phyloP scores from a whole-genome alignment of 768 basidiomycete genomes.

The Mycena crocata region DNA sequence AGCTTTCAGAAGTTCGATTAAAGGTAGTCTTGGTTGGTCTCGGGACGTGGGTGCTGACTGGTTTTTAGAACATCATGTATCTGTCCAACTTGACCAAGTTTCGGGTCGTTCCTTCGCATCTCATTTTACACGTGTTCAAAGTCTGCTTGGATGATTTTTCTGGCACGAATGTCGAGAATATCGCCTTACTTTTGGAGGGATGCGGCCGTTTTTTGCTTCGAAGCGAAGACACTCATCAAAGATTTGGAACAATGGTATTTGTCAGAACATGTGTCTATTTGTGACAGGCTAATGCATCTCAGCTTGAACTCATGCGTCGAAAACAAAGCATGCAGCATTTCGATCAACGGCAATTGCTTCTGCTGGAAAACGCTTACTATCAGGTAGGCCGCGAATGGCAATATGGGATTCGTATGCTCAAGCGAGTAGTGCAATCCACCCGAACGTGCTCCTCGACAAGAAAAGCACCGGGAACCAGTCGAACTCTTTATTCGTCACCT shows the following conservation, averaged over 20 bases:
- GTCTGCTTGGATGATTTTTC: constrained; percentile 96
- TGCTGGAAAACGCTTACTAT: constrained; percentile 98
- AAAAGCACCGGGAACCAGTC: constrained; percentile 86
- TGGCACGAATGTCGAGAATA: constrained; percentile 92
- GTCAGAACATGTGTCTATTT: neutral
- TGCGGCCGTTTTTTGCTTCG: constrained; percentile 94
- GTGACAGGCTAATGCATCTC: constrained; percentile 7
- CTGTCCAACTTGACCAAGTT: constrained; percentile 97
- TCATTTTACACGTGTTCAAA: constrained; percentile 96
- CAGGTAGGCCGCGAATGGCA: constrained; percentile 63
- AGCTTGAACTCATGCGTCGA: constrained; percentile 94
- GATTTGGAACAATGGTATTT: constrained; percentile 87
- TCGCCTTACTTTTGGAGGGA: constrained; percentile 90
- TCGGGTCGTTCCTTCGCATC: constrained; percentile 87
- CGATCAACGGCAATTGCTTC: constrained; percentile 87
- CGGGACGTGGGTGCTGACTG: constrained; percentile 4
- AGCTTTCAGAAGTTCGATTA: constrained; percentile 84
- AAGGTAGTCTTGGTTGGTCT: constrained; percentile 63
- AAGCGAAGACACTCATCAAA: constrained; percentile 87
- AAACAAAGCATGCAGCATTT: constrained; percentile 95
- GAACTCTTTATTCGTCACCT: constrained; percentile 96
- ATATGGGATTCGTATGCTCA: neutral
- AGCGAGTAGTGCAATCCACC: constrained; percentile 90
- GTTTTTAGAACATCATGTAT: constrained; percentile 83
- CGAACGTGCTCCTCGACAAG: constrained; percentile 86